phyloP scores from a whole-genome alignment of 2,329 filamentous ascomycete species.

The Exutisphaerella laricina region DNA sequence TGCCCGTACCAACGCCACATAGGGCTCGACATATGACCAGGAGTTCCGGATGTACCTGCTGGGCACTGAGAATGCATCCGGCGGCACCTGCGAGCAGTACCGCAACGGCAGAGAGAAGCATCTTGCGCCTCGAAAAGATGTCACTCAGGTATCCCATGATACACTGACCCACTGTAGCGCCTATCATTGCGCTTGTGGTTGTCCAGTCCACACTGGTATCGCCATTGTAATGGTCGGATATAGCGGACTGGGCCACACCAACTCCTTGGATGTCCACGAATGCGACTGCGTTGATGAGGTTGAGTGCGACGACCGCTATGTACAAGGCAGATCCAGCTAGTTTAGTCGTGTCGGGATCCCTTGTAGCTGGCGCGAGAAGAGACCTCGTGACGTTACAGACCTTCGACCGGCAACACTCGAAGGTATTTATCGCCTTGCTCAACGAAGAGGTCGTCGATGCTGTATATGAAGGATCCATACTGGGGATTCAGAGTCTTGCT shows the following conservation, averaged over 20 bases:
- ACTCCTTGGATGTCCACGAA: conserved; percentile 17
- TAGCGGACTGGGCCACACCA: conserved; percentile 12
- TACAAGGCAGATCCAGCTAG: background rate
- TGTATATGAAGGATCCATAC: too few relatives aligned
- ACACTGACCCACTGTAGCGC: conserved; percentile 18
- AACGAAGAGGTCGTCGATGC: too few relatives aligned
- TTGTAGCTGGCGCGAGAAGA: too few relatives aligned
- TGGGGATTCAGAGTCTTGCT: too few relatives aligned
- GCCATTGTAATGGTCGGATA: conserved; percentile 14
- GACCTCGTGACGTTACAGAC: too few relatives aligned
- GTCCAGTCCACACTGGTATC: conserved; percentile 18
- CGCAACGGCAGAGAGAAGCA: conserved; percentile 14
- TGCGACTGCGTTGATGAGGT: conserved; percentile 11
- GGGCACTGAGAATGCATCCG: conserved; percentile 9
- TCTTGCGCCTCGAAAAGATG: conserved; percentile 17
- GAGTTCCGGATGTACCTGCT: conserved; percentile 1
- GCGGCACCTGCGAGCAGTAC: conserved; percentile 9
- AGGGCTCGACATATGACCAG: conserved; percentile 14
- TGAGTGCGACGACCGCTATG: conserved; percentile 10
- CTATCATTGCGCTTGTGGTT: conserved; percentile 15
- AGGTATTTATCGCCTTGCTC: too few relatives aligned
- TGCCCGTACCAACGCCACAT: conserved; percentile 19
- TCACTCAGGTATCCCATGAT: conserved; percentile 24
- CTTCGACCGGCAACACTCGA: too few relatives aligned
- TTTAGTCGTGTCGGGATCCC: background rate